Conservation (phyloP, 371 early-diverging fungal species). For the Mucor sp. region DNA sequence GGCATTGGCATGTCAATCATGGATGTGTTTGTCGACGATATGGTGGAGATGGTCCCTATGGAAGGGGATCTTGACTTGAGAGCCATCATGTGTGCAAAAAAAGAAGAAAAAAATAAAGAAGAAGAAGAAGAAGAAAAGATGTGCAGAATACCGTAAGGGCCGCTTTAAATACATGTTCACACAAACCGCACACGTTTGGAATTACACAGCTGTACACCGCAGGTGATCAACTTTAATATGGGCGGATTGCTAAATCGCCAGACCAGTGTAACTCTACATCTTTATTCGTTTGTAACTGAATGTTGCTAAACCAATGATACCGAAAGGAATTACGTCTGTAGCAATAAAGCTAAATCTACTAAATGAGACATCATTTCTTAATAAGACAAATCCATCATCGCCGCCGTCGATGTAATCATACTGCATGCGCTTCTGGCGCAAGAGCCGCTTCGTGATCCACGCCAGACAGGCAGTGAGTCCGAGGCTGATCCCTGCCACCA, state of each 20-base stretch:
- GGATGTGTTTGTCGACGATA: slow-evolving; percentile 12
- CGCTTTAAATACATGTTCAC: background rate
- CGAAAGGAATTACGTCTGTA: slow-evolving; percentile 5
- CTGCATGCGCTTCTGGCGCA: background rate
- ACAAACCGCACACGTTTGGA: slow-evolving; percentile 1
- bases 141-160: background rate
- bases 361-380: slow-evolving; percentile 7
- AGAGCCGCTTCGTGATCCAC: background rate
- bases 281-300: background rate
- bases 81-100: slow-evolving; percentile 1
- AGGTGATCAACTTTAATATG: slow-evolving; percentile 3
- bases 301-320: slow-evolving; percentile 11
- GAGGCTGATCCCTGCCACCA: background rate
- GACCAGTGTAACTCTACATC: background rate
- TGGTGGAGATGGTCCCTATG: slow-evolving; percentile 26
- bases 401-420: background rate
- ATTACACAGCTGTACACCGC: slow-evolving; percentile 10
- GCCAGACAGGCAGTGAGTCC: background rate
- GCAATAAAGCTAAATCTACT: background rate
- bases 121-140: background rate
- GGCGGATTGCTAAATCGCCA: background rate
- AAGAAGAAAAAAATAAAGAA: background rate
- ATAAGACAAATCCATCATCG: background rate
- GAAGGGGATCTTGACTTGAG: slow-evolving; percentile 37
- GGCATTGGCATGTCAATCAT: slow-evolving; percentile 32